These are phyloP conservation scores for Streptanthus diversifolius DNA, from an alignment of 345 rosid species.

Conservation along the genomic window DNA sequence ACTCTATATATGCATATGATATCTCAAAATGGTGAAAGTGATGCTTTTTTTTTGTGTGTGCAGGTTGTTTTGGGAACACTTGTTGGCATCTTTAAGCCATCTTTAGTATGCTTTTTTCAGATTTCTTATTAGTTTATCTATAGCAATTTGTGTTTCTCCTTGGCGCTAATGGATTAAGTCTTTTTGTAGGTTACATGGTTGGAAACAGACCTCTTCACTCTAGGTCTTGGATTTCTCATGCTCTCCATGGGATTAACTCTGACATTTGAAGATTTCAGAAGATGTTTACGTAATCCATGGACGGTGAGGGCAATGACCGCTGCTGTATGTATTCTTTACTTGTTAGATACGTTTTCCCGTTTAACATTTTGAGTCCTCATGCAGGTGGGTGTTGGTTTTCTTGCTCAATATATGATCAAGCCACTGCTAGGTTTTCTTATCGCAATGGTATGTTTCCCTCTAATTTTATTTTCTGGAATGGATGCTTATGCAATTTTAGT, in stretches of 20 bases:
- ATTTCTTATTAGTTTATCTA: not conserved
- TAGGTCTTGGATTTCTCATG: conserved; percentile 92
- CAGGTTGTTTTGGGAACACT: conserved; percentile 90
- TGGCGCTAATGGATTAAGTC: not conserved
- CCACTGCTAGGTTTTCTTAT: conserved; percentile 77
- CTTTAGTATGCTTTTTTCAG: conserved; percentile 54
- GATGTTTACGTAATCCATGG: conserved; percentile 93
- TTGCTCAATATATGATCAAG: conserved; percentile 84
- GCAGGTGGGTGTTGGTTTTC: conserved; percentile 97
- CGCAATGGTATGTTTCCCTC: conserved; percentile 57
- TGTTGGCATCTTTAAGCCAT: conserved; percentile 84
- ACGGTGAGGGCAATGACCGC: conserved; percentile 56
- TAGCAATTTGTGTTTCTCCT: not conserved
- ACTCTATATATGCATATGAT: not conserved
- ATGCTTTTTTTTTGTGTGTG: conserved; percentile 3
- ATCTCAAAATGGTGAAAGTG: not conserved
- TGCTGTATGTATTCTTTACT: not conserved
- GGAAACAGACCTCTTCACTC: conserved; percentile 83
- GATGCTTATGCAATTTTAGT: not conserved
- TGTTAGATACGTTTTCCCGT: not conserved
- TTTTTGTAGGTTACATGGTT: conserved; percentile 81
- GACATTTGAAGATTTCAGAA: conserved; percentile 85
- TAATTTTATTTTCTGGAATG: not conserved
- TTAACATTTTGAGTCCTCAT: conserved; percentile 20
- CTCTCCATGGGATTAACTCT: conserved; percentile 96